These are phyloP conservation scores for Phlyctochytrium planicorne DNA, from an alignment of 192 early-diverging fungal genomes.

Conservation along the genomic window DNA sequence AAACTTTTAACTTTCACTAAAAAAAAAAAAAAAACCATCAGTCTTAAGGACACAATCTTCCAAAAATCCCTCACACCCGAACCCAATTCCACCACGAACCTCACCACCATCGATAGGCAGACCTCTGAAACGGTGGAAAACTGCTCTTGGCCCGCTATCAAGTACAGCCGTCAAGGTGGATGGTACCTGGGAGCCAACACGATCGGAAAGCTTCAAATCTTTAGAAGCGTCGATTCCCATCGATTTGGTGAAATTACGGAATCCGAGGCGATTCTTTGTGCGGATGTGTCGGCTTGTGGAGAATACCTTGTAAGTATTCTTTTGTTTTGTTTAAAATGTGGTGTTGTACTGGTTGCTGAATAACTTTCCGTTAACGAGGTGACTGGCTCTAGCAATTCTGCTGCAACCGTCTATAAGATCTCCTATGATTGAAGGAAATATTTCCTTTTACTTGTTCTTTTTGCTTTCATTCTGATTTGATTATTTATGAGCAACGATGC, in stretches of 20 bases:
- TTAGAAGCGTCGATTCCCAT: neutral
- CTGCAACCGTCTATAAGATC: neutral
- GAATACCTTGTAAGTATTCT: slow-evolving; percentile 15
- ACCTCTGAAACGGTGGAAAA: neutral
- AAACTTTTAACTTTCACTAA: neutral
- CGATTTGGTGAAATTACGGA: neutral
- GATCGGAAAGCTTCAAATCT: neutral
- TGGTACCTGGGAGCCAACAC: neutral
- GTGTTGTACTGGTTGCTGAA: too few relatives aligned
- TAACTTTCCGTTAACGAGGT: too few relatives aligned
- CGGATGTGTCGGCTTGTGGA: slow-evolving; percentile 22
- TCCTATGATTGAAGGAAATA: neutral
- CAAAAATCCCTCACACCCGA: neutral
- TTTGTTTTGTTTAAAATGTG: too few relatives aligned
- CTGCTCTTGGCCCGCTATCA: slow-evolving; percentile 14
- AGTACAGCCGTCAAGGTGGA: neutral
- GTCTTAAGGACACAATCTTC: neutral
- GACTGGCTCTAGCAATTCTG: neutral
- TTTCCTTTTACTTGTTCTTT: too few relatives aligned
- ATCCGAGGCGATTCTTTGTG: slow-evolving; percentile 12
- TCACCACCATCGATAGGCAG: neutral
- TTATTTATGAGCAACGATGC: too few relatives aligned
- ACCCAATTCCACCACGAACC: neutral
- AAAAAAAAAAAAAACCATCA: too few relatives aligned
- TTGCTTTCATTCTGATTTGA: too few relatives aligned